phyloP scores from a whole-genome alignment of 305 asterid species.

The Fraxinus sp. region DNA sequence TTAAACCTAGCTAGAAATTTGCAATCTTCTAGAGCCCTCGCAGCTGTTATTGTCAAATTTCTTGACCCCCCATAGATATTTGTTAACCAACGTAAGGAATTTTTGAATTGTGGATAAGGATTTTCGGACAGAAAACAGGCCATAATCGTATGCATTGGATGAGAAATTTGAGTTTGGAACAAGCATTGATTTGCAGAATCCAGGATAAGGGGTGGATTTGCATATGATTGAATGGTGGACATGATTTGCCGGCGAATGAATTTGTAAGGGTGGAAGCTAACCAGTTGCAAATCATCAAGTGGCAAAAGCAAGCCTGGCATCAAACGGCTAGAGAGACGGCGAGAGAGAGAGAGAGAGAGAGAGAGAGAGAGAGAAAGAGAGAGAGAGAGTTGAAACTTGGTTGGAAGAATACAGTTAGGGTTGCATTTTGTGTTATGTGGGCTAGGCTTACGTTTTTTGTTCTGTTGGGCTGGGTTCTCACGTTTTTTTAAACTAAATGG shows the following conservation, averaged over 20 bases:
- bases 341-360: no score
- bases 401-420: no score
- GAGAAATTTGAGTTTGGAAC: constrained; percentile 45
- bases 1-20: constrained; percentile 48
- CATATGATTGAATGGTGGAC: constrained; percentile 39
- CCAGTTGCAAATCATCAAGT: no score
- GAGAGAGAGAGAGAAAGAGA: no score
- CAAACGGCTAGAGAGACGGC: no score
- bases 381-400: no score
- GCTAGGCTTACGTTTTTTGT: no score
- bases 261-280: no score
- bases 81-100: constrained; percentile 41
- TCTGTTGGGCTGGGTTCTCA: no score
- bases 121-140: constrained; percentile 50
- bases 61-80: constrained; percentile 33
- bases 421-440: no score
- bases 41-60: constrained; percentile 38
- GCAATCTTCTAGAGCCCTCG: constrained; percentile 70
- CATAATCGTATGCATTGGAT: constrained; percentile 53
- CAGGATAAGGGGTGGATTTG: constrained; percentile 55
- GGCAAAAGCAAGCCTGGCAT: no score
- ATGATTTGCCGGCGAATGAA: background rate
- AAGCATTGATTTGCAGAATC: constrained; percentile 48
- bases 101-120: constrained; percentile 47
- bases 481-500: no score